Evolutionary conservation across 495 filamentous ascomycete species (phyloP), one percentile per base, ranked within the genome.

Genomic region (Cercophora scortea): DNA sequence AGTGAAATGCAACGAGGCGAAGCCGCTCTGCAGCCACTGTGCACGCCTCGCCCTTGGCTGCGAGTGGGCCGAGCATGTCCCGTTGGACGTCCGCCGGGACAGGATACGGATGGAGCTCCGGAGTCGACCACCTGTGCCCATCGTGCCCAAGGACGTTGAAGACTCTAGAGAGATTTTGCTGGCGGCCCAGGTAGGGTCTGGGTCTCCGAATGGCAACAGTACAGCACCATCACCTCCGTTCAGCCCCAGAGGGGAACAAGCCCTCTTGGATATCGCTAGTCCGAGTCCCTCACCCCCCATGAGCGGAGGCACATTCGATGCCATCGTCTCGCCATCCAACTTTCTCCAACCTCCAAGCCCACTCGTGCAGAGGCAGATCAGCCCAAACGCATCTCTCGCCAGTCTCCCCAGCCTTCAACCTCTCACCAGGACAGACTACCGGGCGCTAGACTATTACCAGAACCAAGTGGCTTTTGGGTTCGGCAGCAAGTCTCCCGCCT

Each of bases 401-500:
- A 50, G 41, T 12, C 52, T 61, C 4, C 59, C 59, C 11, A 48
- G 42, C 32, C n/a, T 45, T 4, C 19, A 42, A 8, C 16, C 50
- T 8, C 44, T 58, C 3, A 59, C 50, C 0, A n/a, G 38, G 12
- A 25, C 42, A 16, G 56, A 58, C 25, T 50, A 47, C 16, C 19
- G 50, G 33, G 59, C 59, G 10, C 40, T 62, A 0, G 40, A 48
- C 18, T 56, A 49, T 19, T 58, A 55, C 38, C 47, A 47, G 9
- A 52, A 46, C 3, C 46, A 54, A 17, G 25, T 41, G 3, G 36
- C 34, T 7, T 62, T 62, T 42, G 56, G 59, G 0, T 56, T 58
- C 49, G 59, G 59, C 17, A 62, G 47, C 51, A 62, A 62, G 45
- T 47, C 42, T 11, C 59, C 59, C 4, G 32, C 34, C 8, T 62